These are phyloP conservation scores for Puccinia hordei DNA, from an alignment of 1,284 basidiomycete species.

Conservation along the genomic window DNA sequence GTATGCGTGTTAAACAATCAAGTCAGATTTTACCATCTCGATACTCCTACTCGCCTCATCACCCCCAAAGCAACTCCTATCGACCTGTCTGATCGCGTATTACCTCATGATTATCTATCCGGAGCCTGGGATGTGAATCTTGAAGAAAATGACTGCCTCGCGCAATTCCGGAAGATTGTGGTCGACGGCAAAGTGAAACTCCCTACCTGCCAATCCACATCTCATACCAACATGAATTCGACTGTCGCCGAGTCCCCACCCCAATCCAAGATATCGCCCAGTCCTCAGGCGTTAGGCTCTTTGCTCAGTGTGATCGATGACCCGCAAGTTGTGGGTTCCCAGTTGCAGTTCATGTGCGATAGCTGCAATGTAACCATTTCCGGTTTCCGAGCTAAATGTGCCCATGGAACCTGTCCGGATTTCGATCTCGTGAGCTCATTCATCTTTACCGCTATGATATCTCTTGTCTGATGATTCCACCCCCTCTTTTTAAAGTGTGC, in stretches of 20 bases:
- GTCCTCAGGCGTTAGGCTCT: constrained; percentile 2
- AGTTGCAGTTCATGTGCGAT: constrained; percentile 24
- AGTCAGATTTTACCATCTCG: constrained; percentile 29
- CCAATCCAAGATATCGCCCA: not conserved
- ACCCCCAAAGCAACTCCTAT: constrained; percentile 7
- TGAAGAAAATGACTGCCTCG: not conserved
- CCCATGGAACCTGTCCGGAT: constrained; percentile 17
- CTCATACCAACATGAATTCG: not conserved
- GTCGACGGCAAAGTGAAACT: not conserved
- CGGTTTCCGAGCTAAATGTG: constrained; percentile 41
- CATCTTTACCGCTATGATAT: not conserved
- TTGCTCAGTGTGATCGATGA: not conserved
- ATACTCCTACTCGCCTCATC: constrained; percentile 33
- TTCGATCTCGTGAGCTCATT: constrained; percentile 36
- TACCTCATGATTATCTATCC: constrained; percentile 24
- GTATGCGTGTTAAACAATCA: constrained; percentile 16
- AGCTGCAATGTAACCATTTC: constrained; percentile 18
- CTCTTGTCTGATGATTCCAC: constrained; percentile 8
- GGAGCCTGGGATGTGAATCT: constrained; percentile 30
- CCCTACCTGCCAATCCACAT: not conserved
- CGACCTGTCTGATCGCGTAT: constrained; percentile 19
- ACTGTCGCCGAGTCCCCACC: too few relatives aligned
- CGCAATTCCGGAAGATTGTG: not conserved
- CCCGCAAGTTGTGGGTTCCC: not conserved
- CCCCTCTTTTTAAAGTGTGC: constrained; percentile 9